Evolutionary conservation across 2,329 filamentous ascomycete genomes (phyloP).

Genomic region (Aspergillus pseudotamarii): DNA sequence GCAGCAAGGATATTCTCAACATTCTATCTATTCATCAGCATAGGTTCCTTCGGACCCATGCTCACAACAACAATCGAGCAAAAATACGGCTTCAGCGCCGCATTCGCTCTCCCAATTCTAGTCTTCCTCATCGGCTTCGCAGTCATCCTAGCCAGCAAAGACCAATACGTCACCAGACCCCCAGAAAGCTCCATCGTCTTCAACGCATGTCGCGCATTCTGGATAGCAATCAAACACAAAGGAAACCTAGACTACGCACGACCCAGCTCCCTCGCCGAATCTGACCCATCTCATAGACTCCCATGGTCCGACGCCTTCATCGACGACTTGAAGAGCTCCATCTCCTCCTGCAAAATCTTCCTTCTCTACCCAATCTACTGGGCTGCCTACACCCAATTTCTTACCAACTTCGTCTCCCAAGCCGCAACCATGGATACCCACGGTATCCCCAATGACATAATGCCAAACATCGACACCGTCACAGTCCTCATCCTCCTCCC

Average conservation of each 20-base stretch:
- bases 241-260: conserved; percentile 1
- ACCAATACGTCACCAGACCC: conserved; percentile 21
- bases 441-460: neutral
- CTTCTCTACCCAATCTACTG: conserved; percentile 65
- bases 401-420: conserved; percentile 11
- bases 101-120: neutral
- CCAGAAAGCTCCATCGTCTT: conserved; percentile 34
- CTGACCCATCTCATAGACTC: neutral
- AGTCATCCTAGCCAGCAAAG: neutral
- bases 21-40: neutral
- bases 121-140: neutral
- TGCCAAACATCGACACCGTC: neutral
- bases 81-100: neutral
- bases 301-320: neutral
- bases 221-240: conserved; percentile 1
- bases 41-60: neutral
- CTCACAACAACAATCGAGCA: neutral
- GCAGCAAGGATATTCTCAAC: neutral
- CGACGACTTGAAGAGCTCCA: conserved; percentile 63
- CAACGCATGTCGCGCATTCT: neutral
- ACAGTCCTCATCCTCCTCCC: neutral
- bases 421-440: neutral
- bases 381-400: conserved; percentile 37
- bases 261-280: neutral
- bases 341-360: conserved; percentile 66